Base-by-base conservation (phyloP, 768 basidiomycete species). In the Amanita subjunquillea region DNA sequence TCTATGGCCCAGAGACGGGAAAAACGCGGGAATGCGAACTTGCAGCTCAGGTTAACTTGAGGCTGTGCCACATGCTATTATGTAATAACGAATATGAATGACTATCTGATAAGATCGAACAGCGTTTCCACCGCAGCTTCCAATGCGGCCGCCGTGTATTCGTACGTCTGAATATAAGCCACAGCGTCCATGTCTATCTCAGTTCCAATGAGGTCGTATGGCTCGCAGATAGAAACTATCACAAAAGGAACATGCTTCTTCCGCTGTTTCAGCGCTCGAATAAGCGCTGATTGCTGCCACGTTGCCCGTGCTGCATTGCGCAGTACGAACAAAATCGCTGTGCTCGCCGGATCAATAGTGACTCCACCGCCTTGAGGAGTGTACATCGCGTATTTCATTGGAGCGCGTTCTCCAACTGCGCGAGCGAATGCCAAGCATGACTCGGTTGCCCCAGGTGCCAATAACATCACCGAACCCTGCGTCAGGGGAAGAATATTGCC, bases 141-240 rank as follows among this genome's bases (percentile, higher is more conserved):
- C 55, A 85, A 60, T 5, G 77, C 83, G 0, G 69, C 63, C 1
- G 62, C 56, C 1, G 82, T 85, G 54, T 77, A 80, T 62, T 86
- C 83, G 61, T 79, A 83, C 40, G 77, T 78, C 15, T 70, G 74
- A 3, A 85, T 56, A 34, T 72, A 77, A 22, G 69, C 65, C 0
- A 64, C 63, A 55, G 56, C 60, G 1, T 59, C 59, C 4, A 39
- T 54, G 12, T 57, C 61, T 13, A 48, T 40, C 32, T 63, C 58
- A 7, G 60, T 64, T 12, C 72, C 64, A 25, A 38, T 20, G 9
- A 82, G 53, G 55, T 86, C 83, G 57, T 85, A 87, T 27, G 84
- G 84, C n/a, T 74, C 77, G 59, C 83, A 83, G 36, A 79, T 83
- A 17, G 79, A 73, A 0, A 86, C 55, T 12, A 85, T 61, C 1